Base-by-base conservation (phyloP, 2,329 filamentous ascomycete species). In the Beauveria sp. region DNA sequence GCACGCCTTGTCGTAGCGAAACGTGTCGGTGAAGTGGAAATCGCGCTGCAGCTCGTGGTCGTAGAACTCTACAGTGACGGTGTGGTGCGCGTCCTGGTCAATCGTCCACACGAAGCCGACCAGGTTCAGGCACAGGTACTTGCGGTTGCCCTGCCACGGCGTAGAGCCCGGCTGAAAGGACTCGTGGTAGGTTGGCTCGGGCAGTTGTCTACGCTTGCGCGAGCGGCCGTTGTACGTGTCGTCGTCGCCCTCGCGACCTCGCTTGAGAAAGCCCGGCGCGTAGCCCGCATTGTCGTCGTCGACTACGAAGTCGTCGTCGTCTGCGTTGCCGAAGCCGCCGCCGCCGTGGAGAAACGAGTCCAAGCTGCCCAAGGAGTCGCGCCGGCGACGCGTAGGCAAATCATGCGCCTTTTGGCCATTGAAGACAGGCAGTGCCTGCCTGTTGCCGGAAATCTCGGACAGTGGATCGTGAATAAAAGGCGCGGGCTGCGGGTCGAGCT, bases 81-180 rank as follows among this genome's bases (percentile, higher is more conserved):
- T 99, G 71, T 98, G 86, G 68, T 93, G 89, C 0, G 89, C 90
- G 70, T 97, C 93, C 74, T 99, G 95, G 67, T 96, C 90, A 20
- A 99, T 91, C 0, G 93, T 98, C 91, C 95, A 99, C 9, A 97
- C 90, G 70, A 96, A 95, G 1, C 96, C 95, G 58, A 93, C 90
- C 63, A 99, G 78, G 71, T 98, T 98, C 46, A 98, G 83, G 70
- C 91, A 96, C 1, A 99, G 82, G 71, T 99, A 96, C 70, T 93
- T 91, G 65, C 95, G 83, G 72, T 96, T 95, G 1, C 95, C 95
- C 64, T 91, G 86, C 96, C 95, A 99, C 0, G 93, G 93, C 0
- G 95, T 99, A 59, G 92, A 93, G 1, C 95, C 93, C 0, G 93
- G 91, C 72, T 99, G 96, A 72, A 99, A 96, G 2, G 93, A 78